Base-by-base conservation (phyloP, 805 yeast species). In the Teunomyces lycoperdinae region DNA sequence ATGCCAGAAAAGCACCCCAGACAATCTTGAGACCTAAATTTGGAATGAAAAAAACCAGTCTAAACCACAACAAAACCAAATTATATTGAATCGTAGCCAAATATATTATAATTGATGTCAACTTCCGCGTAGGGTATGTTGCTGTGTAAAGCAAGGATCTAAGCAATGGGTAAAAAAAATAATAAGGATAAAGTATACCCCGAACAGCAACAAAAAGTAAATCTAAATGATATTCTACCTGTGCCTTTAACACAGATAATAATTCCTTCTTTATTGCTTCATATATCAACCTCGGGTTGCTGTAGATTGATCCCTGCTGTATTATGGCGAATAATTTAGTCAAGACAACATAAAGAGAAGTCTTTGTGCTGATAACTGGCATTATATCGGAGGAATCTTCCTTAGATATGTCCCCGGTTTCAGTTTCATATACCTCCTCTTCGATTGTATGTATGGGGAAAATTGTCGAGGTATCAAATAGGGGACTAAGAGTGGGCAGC, bases 41-140 rank as follows among this genome's bases (percentile, higher is more conserved):
- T 3, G 69, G 68, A 9, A 63, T 6, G 34, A 61, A 60, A 9
- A 61, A 44, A 11, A 47, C 17, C 1, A 58, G 34, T n/a, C 55
- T 50, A 5, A 60, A 16, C 38, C 47, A 50, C 10, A 52, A 29
- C 6, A 56, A 39, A 4, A 51, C 10, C 8, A 52, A 26, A 42
- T 57, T 53, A 26, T 51, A 50, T 2, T 67, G 69, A 2, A 64
- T 35, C 31, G 51, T 45, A 7, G 41, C 28, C 16, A 38, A 13
- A 11, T 24, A 16, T 5, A 38, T 16, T 13, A 38, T 11, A 8
- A 38, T 24, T 11, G 14, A 20, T 13, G 11, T 38, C 16, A 26
- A 9, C 26, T 38, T 38, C 20, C 41, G 41, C 9, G 27, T 16
- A 3, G 41, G 30, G 17, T 38, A 38, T 9, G 41, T 6, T 20